These are phyloP conservation scores for Lignosus rhinocerotis DNA, from an alignment of 1,284 basidiomycete genomes.

Conservation along the genomic window DNA sequence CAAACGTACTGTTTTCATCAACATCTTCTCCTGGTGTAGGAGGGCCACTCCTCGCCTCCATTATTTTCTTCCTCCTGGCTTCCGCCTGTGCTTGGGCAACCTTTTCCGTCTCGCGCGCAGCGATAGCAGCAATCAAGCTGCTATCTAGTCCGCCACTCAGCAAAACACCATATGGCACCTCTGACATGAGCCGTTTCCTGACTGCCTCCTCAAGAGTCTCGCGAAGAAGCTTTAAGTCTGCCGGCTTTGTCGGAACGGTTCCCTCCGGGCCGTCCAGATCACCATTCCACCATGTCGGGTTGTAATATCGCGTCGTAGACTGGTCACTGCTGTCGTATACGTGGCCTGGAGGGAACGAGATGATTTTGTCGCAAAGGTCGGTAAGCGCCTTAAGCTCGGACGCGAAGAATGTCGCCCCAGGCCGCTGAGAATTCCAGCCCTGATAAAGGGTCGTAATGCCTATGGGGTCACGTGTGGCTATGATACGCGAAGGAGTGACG, in stretches of 20 bases:
- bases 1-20: conserved; percentile 54
- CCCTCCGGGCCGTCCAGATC: conserved; percentile 62
- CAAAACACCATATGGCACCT: conserved; percentile 98
- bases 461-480: conserved; percentile 96
- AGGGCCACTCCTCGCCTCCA: conserved; percentile 55
- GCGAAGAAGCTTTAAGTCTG: conserved; percentile 74
- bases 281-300: conserved; percentile 84
- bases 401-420: conserved; percentile 89
- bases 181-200: conserved; percentile 95
- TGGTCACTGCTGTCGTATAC: conserved; percentile 84
- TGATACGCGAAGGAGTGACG: conserved; percentile 84
- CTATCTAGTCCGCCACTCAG: conserved; percentile 96
- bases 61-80: conserved; percentile 59
- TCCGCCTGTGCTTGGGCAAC: conserved; percentile 81
- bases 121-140: conserved; percentile 94
- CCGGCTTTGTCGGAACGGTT: conserved; percentile 62
- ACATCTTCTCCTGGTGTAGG: conserved; percentile 49
- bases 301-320: conserved; percentile 81
- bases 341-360: conserved; percentile 97
- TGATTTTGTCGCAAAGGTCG: conserved; percentile 93
- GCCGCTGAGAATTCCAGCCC: conserved; percentile 86
- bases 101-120: conserved; percentile 96
- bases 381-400: conserved; percentile 95
- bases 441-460: conserved; percentile 99
- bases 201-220: conserved; percentile 91